Conservation (phyloP, 2,329 filamentous ascomycete genomes). For the Talaromyces verruculosus region DNA sequence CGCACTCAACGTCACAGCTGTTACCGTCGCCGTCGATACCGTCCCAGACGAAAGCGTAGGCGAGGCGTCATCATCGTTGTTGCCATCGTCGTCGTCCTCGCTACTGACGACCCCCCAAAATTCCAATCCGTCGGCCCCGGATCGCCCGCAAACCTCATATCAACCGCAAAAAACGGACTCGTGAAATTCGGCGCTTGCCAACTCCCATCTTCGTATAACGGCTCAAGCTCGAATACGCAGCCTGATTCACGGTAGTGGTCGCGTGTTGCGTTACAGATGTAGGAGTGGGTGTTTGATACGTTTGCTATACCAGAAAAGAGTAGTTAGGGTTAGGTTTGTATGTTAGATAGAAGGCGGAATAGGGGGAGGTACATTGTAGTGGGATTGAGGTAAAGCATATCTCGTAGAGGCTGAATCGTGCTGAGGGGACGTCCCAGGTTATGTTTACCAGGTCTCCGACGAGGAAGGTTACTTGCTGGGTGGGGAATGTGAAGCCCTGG, state of each 20-base stretch:
- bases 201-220: background rate
- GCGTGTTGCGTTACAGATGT: slow-evolving; percentile 17
- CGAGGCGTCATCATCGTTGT: too few species aligned
- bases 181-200: slow-evolving; percentile 8
- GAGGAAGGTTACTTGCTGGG: slow-evolving; percentile 4
- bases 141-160: slow-evolving; percentile 3
- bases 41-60: too few species aligned
- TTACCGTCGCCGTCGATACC: background rate
- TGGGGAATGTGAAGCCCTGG: slow-evolving; percentile 16
- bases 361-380: too few species aligned
- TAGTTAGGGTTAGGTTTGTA: background rate
- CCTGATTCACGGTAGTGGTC: slow-evolving; percentile 18
- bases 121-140: slow-evolving; percentile 14
- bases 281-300: slow-evolving; percentile 5
- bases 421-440: slow-evolving; percentile 10
- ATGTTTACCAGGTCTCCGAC: slow-evolving; percentile 15
- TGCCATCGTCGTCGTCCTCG: background rate
- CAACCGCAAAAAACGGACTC: slow-evolving; percentile 11
- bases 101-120: background rate
- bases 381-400: background rate
- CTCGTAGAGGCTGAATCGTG: slow-evolving; percentile 13
- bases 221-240: slow-evolving; percentile 15
- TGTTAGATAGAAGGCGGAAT: too few species aligned
- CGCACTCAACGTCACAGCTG: background rate
- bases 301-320: background rate